Conservation (phyloP, 2,329 filamentous ascomycete species). For the Ophioceras dolichostomum region DNA sequence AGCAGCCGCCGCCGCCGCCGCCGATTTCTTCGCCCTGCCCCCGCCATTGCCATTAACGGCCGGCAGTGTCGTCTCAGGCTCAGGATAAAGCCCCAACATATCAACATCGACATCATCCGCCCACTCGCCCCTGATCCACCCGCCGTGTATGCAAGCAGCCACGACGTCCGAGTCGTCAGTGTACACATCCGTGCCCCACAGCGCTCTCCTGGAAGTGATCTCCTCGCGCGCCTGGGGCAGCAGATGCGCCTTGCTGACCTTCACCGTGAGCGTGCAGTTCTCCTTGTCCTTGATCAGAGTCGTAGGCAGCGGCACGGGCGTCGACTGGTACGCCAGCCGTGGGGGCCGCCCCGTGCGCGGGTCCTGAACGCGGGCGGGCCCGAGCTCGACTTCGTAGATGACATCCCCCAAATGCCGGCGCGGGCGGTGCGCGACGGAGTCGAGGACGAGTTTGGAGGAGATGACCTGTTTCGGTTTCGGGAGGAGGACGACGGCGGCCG, state of each 20-base stretch:
- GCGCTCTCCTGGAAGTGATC: conserved; percentile 64
- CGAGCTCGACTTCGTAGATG: conserved; percentile 62
- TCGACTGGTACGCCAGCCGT: conserved; percentile 25
- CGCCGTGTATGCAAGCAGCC: conserved; percentile 83
- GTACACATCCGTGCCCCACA: conserved; percentile 93
- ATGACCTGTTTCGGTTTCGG: conserved; percentile 55
- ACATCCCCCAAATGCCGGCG: conserved; percentile 76
- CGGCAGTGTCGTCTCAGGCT: conserved; percentile 13
- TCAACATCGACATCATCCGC: conserved; percentile 60
- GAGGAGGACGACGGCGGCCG: conserved; percentile 30
- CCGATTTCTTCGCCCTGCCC: conserved; percentile 19
- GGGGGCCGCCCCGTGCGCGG: conserved; percentile 34
- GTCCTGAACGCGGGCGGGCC: conserved; percentile 34
- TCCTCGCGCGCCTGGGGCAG: conserved; percentile 60
- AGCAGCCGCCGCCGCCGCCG: conserved; percentile 5
- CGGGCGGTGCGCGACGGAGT: conserved; percentile 57
- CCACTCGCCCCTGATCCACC: conserved; percentile 88
- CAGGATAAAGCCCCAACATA: conserved; percentile 44
- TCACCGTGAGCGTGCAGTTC: conserved; percentile 84
- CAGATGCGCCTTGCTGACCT: conserved; percentile 71
- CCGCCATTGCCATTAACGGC: conserved; percentile 10
- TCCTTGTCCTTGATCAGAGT: conserved; percentile 62
- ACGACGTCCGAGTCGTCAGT: conserved; percentile 93
- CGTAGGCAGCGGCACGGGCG: conserved; percentile 61
- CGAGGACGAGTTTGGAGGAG: conserved; percentile 56